These are phyloP conservation scores for Phalaenopsis aphrodite DNA, from an alignment of 106 monocot genomes.

Conservation along the genomic window DNA sequence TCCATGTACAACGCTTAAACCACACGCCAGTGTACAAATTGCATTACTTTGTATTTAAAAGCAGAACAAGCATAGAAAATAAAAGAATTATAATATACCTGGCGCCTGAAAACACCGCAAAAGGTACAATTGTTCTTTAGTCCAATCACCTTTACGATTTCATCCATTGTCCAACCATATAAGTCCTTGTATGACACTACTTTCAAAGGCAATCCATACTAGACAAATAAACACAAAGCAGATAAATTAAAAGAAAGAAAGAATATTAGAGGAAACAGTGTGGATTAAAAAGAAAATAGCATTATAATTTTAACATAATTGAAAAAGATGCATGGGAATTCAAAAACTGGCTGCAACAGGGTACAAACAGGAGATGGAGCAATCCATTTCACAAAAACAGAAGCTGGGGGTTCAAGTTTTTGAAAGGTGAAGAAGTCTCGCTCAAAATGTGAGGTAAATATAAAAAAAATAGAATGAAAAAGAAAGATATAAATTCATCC, in stretches of 20 bases:
- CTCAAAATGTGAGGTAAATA: not conserved
- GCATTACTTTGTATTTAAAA: not conserved
- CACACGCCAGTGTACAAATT: not conserved
- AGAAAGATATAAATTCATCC: not conserved
- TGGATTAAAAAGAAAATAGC: not conserved
- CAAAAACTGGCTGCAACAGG: not conserved
- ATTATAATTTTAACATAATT: not conserved
- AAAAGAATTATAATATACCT: constrained; percentile 41
- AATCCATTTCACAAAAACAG: not conserved
- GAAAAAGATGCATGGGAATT: not conserved
- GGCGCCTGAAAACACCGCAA: constrained; percentile 98
- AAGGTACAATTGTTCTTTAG: constrained; percentile 98
- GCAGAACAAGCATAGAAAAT: not conserved
- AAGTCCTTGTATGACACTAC: constrained; percentile 93
- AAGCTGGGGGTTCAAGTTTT: not conserved
- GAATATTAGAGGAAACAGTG: not conserved
- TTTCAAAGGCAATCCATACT: constrained; percentile 95
- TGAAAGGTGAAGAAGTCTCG: not conserved
- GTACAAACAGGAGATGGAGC: not conserved
- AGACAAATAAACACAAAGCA: constrained; percentile 5
- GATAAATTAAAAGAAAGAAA: not conserved
- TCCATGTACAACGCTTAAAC: not conserved
- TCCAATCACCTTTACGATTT: constrained; percentile 94
- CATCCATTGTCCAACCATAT: constrained; percentile 99
- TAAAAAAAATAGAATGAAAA: not conserved